Base-by-base conservation (phyloP, 176 grass and related monocot species). In the Poa pratensis region DNA sequence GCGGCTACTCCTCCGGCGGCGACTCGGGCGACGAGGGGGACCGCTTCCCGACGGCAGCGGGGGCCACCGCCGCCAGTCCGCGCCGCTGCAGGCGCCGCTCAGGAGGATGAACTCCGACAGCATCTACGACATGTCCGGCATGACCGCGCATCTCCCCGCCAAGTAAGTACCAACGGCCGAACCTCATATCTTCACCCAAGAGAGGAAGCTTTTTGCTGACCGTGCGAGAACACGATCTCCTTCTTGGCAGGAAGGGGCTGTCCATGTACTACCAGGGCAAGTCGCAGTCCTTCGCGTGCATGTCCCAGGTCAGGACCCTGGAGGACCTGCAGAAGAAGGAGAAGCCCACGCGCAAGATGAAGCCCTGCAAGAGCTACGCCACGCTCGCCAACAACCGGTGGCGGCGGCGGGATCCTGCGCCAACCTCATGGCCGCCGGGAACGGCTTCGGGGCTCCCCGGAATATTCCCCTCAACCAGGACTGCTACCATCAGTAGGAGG, bases 231-330 rank as follows among this genome's bases (percentile, higher is more conserved):
- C 72, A 5, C 54, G 37, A 5, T 1, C 19, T 9, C 15, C 22
- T 15, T 5, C 9, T 77, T 58, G 2, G 71, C 89, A 97, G 95
- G 86, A 92, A 92, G 80, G 92, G 95, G 49, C 80, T 97, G 70
- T 97, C 92, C 24, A 83, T 71, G 79, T 83, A 91, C 80, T 97
- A 92, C 85, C 79, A 93, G 76, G 92, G 95, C 43, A 92, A 91
- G 78, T 94, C 95, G 0, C 88, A 97, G 83, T 97, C 95, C 46
- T 97, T 97, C 84, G 88, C 88, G 84, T 94, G 85, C 86, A 85
- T 97, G 87, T 80, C 86, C 23, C 78, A 88, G 71, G 95, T 89
- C 61, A 80, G 82, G 69, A 84, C 75, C 74, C 43, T 97, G 40
- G 90, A 93, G 40, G 95, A 97, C 82, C 84, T 97, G 75, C 86